Conservation (phyloP, 345 rosid genomes). For the Pelargonium nanum region DNA sequence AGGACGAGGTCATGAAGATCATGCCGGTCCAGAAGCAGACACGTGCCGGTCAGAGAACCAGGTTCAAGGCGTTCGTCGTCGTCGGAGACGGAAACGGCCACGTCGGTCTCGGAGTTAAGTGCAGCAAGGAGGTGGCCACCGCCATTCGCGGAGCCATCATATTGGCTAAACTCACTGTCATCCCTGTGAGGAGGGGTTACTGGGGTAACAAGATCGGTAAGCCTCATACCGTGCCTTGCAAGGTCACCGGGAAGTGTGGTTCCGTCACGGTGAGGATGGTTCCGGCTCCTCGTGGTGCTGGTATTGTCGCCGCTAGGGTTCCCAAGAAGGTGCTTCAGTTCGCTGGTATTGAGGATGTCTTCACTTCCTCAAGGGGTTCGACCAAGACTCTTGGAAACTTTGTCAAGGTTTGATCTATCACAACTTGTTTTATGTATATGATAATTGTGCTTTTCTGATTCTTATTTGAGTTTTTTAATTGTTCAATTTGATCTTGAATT, state of each 20-base stretch:
- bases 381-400: slow-evolving; percentile 76
- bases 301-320: slow-evolving; percentile 66
- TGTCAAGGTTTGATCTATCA: slow-evolving; percentile 34
- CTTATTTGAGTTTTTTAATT: neutral
- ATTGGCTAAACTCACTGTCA: slow-evolving; percentile 61
- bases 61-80: slow-evolving; percentile 80
- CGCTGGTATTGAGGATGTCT: slow-evolving; percentile 72
- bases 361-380: slow-evolving; percentile 62
- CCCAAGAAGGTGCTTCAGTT: slow-evolving; percentile 73
- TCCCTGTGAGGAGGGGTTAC: slow-evolving; percentile 75
- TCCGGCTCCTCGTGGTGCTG: slow-evolving; percentile 73
- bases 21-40: slow-evolving; percentile 73
- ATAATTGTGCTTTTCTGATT: neutral
- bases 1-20: slow-evolving; percentile 96
- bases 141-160: slow-evolving; percentile 70
- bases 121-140: slow-evolving; percentile 72
- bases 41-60: slow-evolving; percentile 68
- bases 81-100: slow-evolving; percentile 64
- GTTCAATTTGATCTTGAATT: neutral
- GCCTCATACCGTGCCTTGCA: slow-evolving; percentile 78
- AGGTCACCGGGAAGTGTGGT: slow-evolving; percentile 79
- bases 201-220: slow-evolving; percentile 91
- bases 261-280: slow-evolving; percentile 79
- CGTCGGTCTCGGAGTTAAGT: slow-evolving; percentile 78
- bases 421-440: neutral